A percentile compares a stretch with the other conserved stretches of the same genome.
These are phyloP conservation scores for Venturia effusa DNA, from an alignment of 2,329 filamentous ascomycete species.

Conservation along the genomic window DNA sequence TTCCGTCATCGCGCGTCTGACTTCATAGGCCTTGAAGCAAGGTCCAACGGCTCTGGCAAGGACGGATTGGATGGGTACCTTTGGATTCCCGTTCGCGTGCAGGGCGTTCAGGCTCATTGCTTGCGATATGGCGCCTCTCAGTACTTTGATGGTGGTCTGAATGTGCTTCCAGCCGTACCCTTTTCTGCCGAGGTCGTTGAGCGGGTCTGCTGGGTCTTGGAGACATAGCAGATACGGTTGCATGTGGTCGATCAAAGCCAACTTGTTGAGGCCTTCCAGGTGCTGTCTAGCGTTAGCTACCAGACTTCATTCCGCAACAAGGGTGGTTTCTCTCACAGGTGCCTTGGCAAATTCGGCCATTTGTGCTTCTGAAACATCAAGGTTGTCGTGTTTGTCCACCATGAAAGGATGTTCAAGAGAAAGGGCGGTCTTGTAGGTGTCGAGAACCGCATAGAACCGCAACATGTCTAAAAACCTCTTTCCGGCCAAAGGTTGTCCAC, in stretches of 20 bases:
- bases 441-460: slow-evolving; percentile 36
- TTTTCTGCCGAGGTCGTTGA: slow-evolving; percentile 45
- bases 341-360: not conserved
- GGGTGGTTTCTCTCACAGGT: not conserved
- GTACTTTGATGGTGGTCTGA: slow-evolving; percentile 29
- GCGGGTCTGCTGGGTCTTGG: slow-evolving; percentile 47
- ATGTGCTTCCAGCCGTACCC: slow-evolving; percentile 40
- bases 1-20: slow-evolving; percentile 16
- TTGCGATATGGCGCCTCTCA: slow-evolving; percentile 12
- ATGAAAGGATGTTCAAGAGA: slow-evolving; percentile 36
- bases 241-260: slow-evolving; percentile 17
- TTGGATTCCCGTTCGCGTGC: not conserved
- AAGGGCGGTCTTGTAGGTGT: slow-evolving; percentile 37
- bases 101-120: not conserved
- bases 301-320: not conserved
- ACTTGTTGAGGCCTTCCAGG: slow-evolving; percentile 1
- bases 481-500: slow-evolving; percentile 17
- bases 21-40: slow-evolving; percentile 18
- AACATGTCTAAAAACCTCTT: slow-evolving; percentile 36
- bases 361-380: slow-evolving; percentile 7
- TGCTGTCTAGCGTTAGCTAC: not conserved
- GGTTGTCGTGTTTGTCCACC: slow-evolving; percentile 27
- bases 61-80: slow-evolving; percentile 14
- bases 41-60: slow-evolving; percentile 18
- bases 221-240: slow-evolving; percentile 39